phyloP scores from a whole-genome alignment of 345 rosid species.

The Eucalyptus dawsonii region DNA sequence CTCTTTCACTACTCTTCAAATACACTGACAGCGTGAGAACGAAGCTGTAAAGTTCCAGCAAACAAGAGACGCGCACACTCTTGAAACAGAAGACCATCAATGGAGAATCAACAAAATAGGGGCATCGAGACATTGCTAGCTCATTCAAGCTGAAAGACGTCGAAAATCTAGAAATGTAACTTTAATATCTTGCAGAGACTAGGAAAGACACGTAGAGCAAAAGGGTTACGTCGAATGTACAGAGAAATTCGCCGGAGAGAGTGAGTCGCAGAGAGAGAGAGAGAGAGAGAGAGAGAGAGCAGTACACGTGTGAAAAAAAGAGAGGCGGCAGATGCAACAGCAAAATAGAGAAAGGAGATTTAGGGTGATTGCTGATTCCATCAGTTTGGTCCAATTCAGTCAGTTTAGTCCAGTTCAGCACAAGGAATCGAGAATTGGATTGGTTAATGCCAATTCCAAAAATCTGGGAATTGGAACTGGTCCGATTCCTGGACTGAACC shows the following conservation, averaged over 20 bases:
- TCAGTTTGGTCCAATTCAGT: background rate
- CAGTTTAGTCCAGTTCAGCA: fast-evolving
- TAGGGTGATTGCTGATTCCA: background rate
- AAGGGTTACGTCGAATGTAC: background rate
- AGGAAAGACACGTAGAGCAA: background rate
- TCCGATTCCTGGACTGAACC: fast-evolving
- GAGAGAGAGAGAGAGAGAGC: background rate
- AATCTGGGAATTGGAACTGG: background rate
- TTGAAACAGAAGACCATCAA: background rate
- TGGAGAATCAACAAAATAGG: background rate
- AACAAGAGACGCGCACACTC: background rate
- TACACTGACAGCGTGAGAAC: background rate
- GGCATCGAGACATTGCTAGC: background rate
- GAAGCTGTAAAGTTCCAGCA: background rate
- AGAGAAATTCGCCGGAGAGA: background rate
- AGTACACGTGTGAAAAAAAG: too few relatives aligned
- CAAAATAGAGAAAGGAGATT: too few relatives aligned
- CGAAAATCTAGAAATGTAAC: background rate
- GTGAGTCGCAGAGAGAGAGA: background rate
- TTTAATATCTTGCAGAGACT: background rate
- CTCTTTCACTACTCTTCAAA: background rate
- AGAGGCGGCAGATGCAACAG: too few relatives aligned
- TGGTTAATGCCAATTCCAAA: background rate
- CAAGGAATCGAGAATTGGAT: background rate
- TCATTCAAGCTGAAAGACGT: background rate